Evolutionary conservation across 805 yeast species (phyloP).

Genomic region (Nakazawaea populi): DNA sequence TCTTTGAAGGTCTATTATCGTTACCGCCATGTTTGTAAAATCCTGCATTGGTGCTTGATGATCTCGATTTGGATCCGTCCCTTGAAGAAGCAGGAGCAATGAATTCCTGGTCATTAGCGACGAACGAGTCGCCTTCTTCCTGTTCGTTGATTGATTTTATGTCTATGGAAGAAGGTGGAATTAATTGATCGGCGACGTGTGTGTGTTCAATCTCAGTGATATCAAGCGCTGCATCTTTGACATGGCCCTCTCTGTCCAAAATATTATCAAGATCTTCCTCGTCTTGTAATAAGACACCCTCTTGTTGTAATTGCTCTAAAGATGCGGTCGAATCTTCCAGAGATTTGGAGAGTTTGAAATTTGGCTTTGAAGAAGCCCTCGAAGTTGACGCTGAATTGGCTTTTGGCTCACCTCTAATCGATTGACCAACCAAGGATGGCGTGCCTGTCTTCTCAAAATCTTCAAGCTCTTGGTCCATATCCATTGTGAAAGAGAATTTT

Average conservation of each 20-base stretch:
- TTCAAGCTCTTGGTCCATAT: constrained; percentile 47
- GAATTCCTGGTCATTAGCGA: constrained; percentile 22
- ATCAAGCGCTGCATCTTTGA: constrained; percentile 41
- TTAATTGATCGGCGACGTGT: neutral
- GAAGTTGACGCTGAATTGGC: constrained; percentile 5
- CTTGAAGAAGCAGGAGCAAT: constrained; percentile 27
- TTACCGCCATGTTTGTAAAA: neutral
- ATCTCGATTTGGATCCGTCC: constrained; percentile 11
- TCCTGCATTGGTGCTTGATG: constrained; percentile 5
- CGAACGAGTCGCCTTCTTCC: constrained; percentile 11
- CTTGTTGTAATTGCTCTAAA: constrained; percentile 29
- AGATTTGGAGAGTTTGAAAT: constrained; percentile 35
- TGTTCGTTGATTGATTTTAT: constrained; percentile 9
- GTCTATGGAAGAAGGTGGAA: constrained; percentile 8
- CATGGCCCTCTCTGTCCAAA: constrained; percentile 47
- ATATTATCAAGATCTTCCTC: constrained; percentile 50
- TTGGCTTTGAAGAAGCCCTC: constrained; percentile 24
- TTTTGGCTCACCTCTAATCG: constrained; percentile 30
- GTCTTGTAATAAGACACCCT: constrained; percentile 52
- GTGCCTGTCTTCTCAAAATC: constrained; percentile 39
- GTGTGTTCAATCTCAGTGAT: constrained; percentile 14
- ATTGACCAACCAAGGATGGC: constrained; percentile 51
- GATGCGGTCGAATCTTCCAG: constrained; percentile 22
- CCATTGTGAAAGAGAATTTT: constrained; percentile 27
- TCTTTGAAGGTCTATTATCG: neutral